These are phyloP conservation scores for Rozella allomycis DNA, from an alignment of 371 early-diverging fungal species.

Conservation along the genomic window DNA sequence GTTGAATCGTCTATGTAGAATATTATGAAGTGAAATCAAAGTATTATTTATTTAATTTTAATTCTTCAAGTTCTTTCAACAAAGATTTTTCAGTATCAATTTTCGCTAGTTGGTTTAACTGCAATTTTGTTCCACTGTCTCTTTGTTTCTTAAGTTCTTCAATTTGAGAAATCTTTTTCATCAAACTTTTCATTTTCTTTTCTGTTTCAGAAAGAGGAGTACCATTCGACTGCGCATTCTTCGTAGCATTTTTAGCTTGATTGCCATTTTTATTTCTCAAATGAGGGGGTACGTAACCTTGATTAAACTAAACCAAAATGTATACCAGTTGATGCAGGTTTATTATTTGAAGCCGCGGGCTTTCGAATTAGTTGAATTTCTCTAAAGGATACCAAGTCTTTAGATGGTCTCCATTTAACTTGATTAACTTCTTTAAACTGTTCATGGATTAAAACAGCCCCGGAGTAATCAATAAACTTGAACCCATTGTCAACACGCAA, in stretches of 20 bases:
- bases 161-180: slow-evolving; percentile 78
- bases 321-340: slow-evolving; percentile 12
- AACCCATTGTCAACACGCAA: slow-evolving; percentile 92
- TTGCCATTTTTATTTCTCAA: too few species aligned
- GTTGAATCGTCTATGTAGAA: too few species aligned
- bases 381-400: too few species aligned
- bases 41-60: too few species aligned
- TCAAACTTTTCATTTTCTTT: slow-evolving; percentile 60
- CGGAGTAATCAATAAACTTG: slow-evolving; percentile 85
- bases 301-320: too few species aligned
- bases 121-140: slow-evolving; percentile 49
- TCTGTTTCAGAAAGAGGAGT: slow-evolving; percentile 18
- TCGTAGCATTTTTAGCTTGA: too few species aligned
- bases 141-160: slow-evolving; percentile 51
- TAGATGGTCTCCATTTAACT: too few species aligned
- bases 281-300: too few species aligned
- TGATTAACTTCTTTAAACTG: slow-evolving; percentile 67
- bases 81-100: slow-evolving; percentile 3
- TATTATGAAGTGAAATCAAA: too few species aligned
- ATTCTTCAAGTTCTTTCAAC: too few species aligned
- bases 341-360: neutral
- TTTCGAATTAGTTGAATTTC: too few species aligned
- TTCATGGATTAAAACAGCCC: slow-evolving; percentile 49
- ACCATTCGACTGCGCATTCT: too few species aligned
- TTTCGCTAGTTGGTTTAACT: slow-evolving; percentile 45